Conservation (phyloP, 495 filamentous ascomycete species). For the Podospora comata region DNA sequence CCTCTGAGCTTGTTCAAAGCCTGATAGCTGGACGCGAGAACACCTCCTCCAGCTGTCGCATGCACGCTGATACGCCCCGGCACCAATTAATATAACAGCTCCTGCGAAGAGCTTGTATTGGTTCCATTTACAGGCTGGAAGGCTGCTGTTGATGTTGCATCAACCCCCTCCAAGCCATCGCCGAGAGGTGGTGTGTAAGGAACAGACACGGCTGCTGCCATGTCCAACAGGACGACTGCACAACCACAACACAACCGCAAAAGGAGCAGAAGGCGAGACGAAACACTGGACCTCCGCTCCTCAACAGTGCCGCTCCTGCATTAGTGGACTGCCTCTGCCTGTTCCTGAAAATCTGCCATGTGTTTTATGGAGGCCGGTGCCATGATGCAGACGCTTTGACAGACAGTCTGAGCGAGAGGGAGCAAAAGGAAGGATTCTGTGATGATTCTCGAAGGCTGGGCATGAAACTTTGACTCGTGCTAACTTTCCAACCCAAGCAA, state of each 20-base stretch:
- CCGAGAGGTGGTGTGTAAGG: neutral
- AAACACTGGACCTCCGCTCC: conserved; percentile 12
- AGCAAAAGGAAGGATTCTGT: conserved; percentile 13
- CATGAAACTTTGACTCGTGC: neutral
- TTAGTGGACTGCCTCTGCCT: conserved; percentile 23
- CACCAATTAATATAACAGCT: conserved; percentile 30
- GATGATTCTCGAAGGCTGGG: conserved; percentile 19
- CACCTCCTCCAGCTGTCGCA: conserved; percentile 11
- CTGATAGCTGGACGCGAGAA: neutral
- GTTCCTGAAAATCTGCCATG: conserved; percentile 32
- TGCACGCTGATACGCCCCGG: conserved; percentile 19
- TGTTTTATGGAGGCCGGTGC: neutral
- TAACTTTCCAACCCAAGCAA: neutral
- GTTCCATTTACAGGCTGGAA: neutral
- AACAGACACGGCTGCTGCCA: neutral
- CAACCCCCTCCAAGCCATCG: conserved; percentile 10
- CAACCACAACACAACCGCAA: neutral
- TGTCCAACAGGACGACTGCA: neutral
- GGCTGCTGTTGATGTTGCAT: conserved; percentile 12
- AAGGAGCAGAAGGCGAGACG: conserved; percentile 12
- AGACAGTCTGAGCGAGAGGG: neutral
- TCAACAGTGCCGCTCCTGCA: conserved; percentile 29
- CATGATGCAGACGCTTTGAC: conserved; percentile 17
- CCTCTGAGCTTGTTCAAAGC: neutral
- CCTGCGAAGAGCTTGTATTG: conserved; percentile 14